Conservation (phyloP, 345 rosid species). For the Eucalyptus polybractea region DNA sequence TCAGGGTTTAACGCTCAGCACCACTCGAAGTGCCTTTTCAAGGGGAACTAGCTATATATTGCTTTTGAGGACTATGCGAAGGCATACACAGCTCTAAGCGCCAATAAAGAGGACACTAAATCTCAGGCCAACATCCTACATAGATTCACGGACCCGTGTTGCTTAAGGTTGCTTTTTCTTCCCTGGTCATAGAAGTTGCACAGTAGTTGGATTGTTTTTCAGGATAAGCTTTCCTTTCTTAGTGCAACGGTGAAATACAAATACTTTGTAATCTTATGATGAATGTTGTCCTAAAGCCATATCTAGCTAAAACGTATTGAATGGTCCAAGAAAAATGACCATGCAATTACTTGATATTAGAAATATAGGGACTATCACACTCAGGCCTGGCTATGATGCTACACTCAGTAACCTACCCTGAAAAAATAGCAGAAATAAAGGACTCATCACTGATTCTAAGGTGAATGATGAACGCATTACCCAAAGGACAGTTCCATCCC, state of each 20-base stretch:
- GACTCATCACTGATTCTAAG: neutral
- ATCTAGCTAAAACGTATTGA: neutral
- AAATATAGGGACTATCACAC: neutral
- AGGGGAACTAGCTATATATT: neutral
- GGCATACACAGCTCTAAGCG: neutral
- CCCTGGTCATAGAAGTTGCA: too few species aligned
- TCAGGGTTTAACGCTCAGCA: neutral
- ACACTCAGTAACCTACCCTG: neutral
- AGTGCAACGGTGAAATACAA: too few species aligned
- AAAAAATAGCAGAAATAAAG: neutral
- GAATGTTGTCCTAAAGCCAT: too few species aligned
- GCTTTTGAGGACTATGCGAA: neutral
- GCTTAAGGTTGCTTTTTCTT: too few species aligned
- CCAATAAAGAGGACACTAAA: too few species aligned
- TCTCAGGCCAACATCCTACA: too few species aligned
- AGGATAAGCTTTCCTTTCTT: too few species aligned
- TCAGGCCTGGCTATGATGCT: neutral
- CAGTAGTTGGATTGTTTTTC: too few species aligned
- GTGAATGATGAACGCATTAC: conserved; percentile 7
- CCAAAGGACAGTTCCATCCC: conserved; percentile 99
- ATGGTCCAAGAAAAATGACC: neutral
- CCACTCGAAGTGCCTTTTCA: neutral
- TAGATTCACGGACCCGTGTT: too few species aligned
- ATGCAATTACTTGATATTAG: neutral
- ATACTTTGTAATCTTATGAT: too few species aligned